Base-by-base conservation (phyloP, 2,329 filamentous ascomycete species). In the Neofusicoccum kwambonambiense region DNA sequence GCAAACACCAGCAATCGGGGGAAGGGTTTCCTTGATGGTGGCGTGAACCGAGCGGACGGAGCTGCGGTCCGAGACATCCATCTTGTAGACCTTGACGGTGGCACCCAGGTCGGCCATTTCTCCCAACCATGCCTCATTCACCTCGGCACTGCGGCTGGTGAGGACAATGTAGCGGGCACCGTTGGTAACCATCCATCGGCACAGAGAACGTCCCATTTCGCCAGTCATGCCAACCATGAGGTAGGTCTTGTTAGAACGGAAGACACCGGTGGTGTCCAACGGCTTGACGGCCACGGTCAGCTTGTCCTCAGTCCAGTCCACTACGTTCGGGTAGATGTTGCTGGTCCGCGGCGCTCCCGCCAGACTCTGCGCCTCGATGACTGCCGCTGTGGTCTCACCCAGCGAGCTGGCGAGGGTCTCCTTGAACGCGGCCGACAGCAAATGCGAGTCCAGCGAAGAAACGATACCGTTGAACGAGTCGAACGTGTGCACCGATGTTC, bases 61-160 rank as follows among this genome's bases (percentile, higher is more conserved):
- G 2, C 35, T 15, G 12, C 27, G 22, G 45, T 65, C 39, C 0
- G 62, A 64, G 11, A 71, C 56, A 54, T 71, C 68, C 19, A 62
- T 47, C 11, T 65, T 4, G 4, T 47, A 19, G 37, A 62, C 27
- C 6, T 56, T 44, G 8, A 70, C 35, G 41, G 27, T 11, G 4
- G 67, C 68, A 7, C 65, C 67, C 12, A 22, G 7, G 42, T 12
- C 63, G 4, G 27, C n/a, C 34, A 74, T 64, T 8, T 61, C 51
- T 11, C 71, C 62, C 12, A 77, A 37, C 70, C 72, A 77, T 1
- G 45, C 52, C 3, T 68, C 52, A 7, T 78, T 70, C 2, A 81
- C 65, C 2, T 74, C 68, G 3, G 79, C 77, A 12, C 72, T 74
- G 1, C 81, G 76, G 52, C 78, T 81, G 0, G 78, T 75, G 2